These are phyloP conservation scores for Penicillium sclerotigenum DNA, from an alignment of 2,329 filamentous ascomycete species.

Conservation along the genomic window DNA sequence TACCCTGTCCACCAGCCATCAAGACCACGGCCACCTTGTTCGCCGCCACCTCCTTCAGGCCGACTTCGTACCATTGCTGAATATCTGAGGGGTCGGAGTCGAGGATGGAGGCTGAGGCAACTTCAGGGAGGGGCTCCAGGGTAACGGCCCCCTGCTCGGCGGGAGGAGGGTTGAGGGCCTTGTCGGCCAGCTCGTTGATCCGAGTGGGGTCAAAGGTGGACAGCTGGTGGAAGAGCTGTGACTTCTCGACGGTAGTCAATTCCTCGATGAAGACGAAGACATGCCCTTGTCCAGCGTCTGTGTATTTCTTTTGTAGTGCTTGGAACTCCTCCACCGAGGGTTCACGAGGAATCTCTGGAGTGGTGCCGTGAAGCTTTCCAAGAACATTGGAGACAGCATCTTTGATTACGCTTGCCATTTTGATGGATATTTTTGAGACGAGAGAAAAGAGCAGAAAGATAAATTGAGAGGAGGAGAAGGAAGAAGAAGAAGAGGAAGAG, in stretches of 20 bases:
- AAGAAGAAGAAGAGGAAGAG: constrained; percentile 5
- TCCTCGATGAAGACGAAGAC: constrained; percentile 86
- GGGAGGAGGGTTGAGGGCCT: constrained; percentile 74
- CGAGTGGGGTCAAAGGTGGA: constrained; percentile 74
- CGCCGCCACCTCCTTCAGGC: constrained; percentile 62
- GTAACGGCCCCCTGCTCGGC: constrained; percentile 48
- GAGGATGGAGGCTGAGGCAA: constrained; percentile 83
- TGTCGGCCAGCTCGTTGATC: constrained; percentile 83
- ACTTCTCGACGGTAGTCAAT: constrained; percentile 70
- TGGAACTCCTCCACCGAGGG: constrained; percentile 65
- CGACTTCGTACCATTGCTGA: constrained; percentile 75
- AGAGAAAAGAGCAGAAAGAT: background rate
- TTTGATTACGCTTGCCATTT: constrained; percentile 42
- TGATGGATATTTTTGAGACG: constrained; percentile 8
- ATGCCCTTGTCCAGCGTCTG: constrained; percentile 71
- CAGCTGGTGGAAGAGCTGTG: constrained; percentile 76
- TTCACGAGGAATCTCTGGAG: constrained; percentile 42
- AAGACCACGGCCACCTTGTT: constrained; percentile 81
- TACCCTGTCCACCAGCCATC: constrained; percentile 97
- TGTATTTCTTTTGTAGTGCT: constrained; percentile 68
- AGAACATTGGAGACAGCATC: constrained; percentile 49
- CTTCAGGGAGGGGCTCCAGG: constrained; percentile 84
- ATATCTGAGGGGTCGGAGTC: constrained; percentile 79
- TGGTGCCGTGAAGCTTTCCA: constrained; percentile 45
- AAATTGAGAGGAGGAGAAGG: background rate